Conservation (phyloP, 495 filamentous ascomycete genomes). For the Astrothelium subdiscretum region DNA sequence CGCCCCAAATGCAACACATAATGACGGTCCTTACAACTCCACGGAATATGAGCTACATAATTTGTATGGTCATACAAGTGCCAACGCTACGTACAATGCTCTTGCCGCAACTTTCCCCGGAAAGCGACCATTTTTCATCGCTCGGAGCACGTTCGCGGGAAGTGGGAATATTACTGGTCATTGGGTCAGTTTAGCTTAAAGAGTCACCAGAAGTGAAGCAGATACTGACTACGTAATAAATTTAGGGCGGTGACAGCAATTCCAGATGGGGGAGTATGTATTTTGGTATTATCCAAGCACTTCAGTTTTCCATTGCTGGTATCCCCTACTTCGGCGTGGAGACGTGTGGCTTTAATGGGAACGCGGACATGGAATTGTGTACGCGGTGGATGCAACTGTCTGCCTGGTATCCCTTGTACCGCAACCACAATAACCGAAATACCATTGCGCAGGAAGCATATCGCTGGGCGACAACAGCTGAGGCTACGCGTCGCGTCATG, state of each 20-base stretch:
- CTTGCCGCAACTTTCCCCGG: conserved; percentile 5
- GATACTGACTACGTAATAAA: background rate
- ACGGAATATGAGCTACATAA: conserved; percentile 20
- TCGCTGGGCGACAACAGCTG: conserved; percentile 15
- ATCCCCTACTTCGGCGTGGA: conserved; percentile 17
- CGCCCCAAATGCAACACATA: conserved; percentile 15
- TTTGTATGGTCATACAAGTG: conserved; percentile 12
- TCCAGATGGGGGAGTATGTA: conserved; percentile 15
- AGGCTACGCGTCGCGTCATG: conserved; percentile 18
- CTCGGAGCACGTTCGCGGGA: conserved; percentile 12
- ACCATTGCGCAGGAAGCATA: conserved; percentile 20
- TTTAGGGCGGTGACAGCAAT: conserved; percentile 60
- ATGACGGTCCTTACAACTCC: conserved; percentile 14
- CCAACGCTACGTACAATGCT: conserved; percentile 15
- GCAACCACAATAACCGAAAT: conserved; percentile 20
- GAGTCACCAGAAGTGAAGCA: background rate
- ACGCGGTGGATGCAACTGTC: conserved; percentile 23
- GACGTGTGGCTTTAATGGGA: conserved; percentile 18
- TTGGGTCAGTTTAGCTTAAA: background rate
- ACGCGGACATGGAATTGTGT: conserved; percentile 20
- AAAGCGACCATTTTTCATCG: conserved; percentile 15
- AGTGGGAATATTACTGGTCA: conserved; percentile 10
- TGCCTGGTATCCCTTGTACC: conserved; percentile 24
- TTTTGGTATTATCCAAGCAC: conserved; percentile 33
- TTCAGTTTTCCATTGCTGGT: conserved; percentile 13